A percentile compares a stretch with the other conserved stretches of the same genome.
phyloP scores from a whole-genome alignment of 106 monocot species.

The Chionographis japonica region DNA sequence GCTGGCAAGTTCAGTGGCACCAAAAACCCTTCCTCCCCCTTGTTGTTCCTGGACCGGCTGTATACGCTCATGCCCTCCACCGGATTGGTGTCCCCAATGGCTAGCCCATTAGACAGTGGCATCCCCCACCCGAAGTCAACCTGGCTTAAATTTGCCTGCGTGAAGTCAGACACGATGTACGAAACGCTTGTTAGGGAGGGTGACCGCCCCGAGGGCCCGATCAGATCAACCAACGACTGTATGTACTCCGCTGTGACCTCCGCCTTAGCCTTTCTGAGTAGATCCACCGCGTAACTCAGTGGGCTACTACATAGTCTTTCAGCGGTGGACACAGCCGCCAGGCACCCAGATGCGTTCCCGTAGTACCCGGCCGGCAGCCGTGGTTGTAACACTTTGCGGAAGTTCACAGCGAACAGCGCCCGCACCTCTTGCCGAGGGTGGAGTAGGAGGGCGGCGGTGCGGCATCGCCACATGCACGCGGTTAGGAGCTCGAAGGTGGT shows the following conservation, averaged over 20 bases:
- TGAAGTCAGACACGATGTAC: conserved; percentile 46
- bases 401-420: conserved; percentile 33
- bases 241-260: conserved; percentile 32
- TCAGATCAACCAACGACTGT: conserved; percentile 41
- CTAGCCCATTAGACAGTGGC: conserved; percentile 43
- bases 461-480: conserved; percentile 47
- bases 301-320: conserved; percentile 29
- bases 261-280: conserved; percentile 35
- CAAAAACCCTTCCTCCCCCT: conserved; percentile 42
- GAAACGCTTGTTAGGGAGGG: conserved; percentile 25
- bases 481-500: conserved; percentile 40
- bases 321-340: conserved; percentile 29
- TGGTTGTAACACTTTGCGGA: conserved; percentile 7
- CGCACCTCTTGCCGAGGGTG: conserved; percentile 41
- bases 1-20: conserved; percentile 49
- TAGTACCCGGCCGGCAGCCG: conserved; percentile 44
- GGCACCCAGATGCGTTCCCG: conserved; percentile 45
- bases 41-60: conserved; percentile 18
- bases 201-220: conserved; percentile 40
- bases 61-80: conserved; percentile 26
- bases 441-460: conserved; percentile 29
- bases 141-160: conserved; percentile 23
- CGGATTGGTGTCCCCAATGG: conserved; percentile 26
- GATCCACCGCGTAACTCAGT: conserved; percentile 33
- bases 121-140: conserved; percentile 63